These are phyloP conservation scores for Magnaporthales sp. DNA, from an alignment of 2,329 filamentous ascomycete species.

Conservation along the genomic window DNA sequence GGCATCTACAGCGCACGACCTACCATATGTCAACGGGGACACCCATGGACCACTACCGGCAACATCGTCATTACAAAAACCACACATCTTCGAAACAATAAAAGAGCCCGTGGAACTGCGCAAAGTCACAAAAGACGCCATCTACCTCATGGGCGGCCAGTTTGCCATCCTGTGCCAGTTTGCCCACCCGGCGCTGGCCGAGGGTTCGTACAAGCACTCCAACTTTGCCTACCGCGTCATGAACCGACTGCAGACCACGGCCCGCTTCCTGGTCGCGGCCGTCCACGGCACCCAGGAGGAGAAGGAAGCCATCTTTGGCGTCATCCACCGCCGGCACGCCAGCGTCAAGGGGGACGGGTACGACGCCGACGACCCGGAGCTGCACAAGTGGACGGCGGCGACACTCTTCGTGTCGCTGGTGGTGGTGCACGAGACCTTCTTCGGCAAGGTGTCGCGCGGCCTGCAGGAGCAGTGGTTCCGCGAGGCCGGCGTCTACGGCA, in stretches of 20 bases:
- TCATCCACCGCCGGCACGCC: background rate
- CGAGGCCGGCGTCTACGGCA: background rate
- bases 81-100: conserved; percentile 22
- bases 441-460: background rate
- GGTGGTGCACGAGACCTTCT: background rate
- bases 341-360: background rate
- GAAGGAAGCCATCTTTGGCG: background rate
- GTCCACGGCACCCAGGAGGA: background rate
- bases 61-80: conserved; percentile 1
- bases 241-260: background rate
- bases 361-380: conserved; percentile 1
- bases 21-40: background rate
- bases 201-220: background rate
- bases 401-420: background rate
- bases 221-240: background rate
- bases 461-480: background rate
- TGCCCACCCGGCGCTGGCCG: background rate
- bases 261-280: background rate
- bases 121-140: background rate
- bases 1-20: background rate
- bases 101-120: conserved; percentile 14
- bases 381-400: background rate
- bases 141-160: background rate
- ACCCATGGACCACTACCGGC: background rate
- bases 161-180: background rate